phyloP scores from a whole-genome alignment of 306 rosid species.

The Castanea sativa region DNA sequence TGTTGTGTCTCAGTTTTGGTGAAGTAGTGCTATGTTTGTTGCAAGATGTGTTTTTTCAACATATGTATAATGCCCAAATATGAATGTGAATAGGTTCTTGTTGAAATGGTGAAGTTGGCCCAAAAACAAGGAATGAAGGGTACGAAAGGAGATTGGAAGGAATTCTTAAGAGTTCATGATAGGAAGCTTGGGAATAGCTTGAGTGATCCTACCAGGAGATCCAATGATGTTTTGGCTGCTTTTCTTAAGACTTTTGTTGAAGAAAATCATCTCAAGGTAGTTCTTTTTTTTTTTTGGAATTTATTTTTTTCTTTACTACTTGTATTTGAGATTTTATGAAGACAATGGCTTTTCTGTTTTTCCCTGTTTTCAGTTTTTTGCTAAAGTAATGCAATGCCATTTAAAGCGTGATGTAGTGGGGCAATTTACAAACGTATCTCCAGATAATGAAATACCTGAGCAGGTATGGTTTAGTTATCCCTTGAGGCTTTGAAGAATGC shows the following conservation, averaged over 20 bases:
- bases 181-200: slow-evolving; percentile 53
- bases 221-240: slow-evolving; percentile 53
- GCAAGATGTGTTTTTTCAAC: too few relatives aligned
- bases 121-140: slow-evolving; percentile 77
- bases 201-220: slow-evolving; percentile 77
- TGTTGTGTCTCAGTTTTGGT: too few relatives aligned
- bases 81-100: slow-evolving; percentile 32
- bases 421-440: slow-evolving; percentile 32
- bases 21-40: too few relatives aligned
- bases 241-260: slow-evolving; percentile 63
- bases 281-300: too few relatives aligned
- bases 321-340: too few relatives aligned
- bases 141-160: slow-evolving; percentile 73
- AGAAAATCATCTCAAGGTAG: slow-evolving; percentile 58
- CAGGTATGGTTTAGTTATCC: slow-evolving; percentile 46
- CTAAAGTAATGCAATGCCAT: slow-evolving; percentile 47
- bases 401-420: slow-evolving; percentile 43
- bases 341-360: not conserved
- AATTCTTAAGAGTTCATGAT: slow-evolving; percentile 56
- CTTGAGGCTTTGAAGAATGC: not conserved
- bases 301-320: too few relatives aligned
- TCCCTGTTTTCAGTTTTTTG: slow-evolving; percentile 43
- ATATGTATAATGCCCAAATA: too few relatives aligned
- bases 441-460: slow-evolving; percentile 52
- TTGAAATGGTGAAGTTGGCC: slow-evolving; percentile 66